These are phyloP conservation scores for Phytopythium mirpurense DNA, from an alignment of 352 stramenopile genomes.

Conservation along the genomic window DNA sequence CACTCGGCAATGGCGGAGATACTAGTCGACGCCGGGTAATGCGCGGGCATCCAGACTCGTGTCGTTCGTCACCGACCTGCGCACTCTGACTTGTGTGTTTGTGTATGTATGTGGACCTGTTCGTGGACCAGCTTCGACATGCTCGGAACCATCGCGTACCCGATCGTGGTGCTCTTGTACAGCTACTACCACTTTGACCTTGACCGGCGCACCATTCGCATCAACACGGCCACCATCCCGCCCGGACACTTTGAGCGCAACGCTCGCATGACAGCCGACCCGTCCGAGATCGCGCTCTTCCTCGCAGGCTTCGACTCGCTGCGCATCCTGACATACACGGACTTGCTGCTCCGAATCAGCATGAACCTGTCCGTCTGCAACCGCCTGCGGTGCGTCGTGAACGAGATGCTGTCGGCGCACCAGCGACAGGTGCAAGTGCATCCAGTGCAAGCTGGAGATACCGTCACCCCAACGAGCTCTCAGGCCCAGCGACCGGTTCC, in stretches of 20 bases:
- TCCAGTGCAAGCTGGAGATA: no score
- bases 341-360: conserved; percentile 17
- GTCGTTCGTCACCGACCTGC: no score
- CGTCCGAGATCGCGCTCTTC: conserved; percentile 25
- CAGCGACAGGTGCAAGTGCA: neutral
- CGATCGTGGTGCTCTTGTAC: conserved; percentile 24
- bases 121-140: conserved; percentile 41
- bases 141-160: conserved; percentile 23
- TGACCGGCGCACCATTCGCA: conserved; percentile 17
- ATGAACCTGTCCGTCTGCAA: conserved; percentile 24
- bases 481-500: conserved; percentile 10
- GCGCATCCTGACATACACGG: conserved; percentile 13
- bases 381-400: conserved; percentile 13
- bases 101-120: no score
- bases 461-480: no score
- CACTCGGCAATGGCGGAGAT: conserved; percentile 25
- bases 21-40: conserved; percentile 26
- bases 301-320: conserved; percentile 25
- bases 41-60: no score
- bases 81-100: no score
- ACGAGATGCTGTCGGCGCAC: conserved; percentile 10
- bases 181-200: conserved; percentile 30
- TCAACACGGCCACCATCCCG: conserved; percentile 13
- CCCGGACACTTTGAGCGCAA: conserved; percentile 27
- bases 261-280: conserved; percentile 23